Percentiles rank a stretch among this genome's conserved stretches.
phyloP scores from a whole-genome alignment of 805 yeast genomes.

The Candida maris region DNA sequence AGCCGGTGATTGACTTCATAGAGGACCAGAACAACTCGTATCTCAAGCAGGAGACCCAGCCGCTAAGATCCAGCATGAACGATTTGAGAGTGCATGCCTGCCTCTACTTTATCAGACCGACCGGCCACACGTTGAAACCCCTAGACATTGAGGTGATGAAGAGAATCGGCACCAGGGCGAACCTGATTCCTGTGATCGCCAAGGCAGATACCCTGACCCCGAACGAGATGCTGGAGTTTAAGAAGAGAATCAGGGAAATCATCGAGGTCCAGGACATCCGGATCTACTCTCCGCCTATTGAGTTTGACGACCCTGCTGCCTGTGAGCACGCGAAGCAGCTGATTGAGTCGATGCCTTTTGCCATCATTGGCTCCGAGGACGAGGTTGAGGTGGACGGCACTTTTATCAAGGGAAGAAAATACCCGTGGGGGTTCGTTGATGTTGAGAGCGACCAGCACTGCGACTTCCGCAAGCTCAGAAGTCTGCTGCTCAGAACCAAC shows the following conservation, averaged over 20 bases:
- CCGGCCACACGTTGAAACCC: conserved; percentile 84
- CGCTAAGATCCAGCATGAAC: conserved; percentile 57
- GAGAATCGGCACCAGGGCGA: conserved; percentile 72
- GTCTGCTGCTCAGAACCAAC: conserved; percentile 74
- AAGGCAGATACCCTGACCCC: conserved; percentile 83
- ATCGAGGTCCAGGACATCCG: conserved; percentile 81
- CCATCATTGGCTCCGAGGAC: conserved; percentile 74
- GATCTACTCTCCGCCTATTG: conserved; percentile 82
- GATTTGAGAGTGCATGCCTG: conserved; percentile 91
- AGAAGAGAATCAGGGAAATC: conserved; percentile 72
- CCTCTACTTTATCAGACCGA: conserved; percentile 85
- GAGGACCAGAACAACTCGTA: conserved; percentile 87
- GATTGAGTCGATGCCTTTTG: conserved; percentile 84
- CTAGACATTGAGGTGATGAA: conserved; percentile 88
- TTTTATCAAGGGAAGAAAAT: conserved; percentile 72
- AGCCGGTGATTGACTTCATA: conserved; percentile 79
- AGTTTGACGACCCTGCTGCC: conserved; percentile 67
- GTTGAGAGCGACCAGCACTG: conserved; percentile 84
- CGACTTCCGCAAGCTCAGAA: conserved; percentile 79
- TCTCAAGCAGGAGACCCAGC: conserved; percentile 94
- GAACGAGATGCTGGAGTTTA: conserved; percentile 63
- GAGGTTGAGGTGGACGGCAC: conserved; percentile 64
- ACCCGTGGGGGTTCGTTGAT: conserved; percentile 89
- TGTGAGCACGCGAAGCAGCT: conserved; percentile 77
- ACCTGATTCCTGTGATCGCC: conserved; percentile 85